Evolutionary conservation across 2,329 filamentous ascomycete species (phyloP).

Genomic region (Colletotrichum camelliae): DNA sequence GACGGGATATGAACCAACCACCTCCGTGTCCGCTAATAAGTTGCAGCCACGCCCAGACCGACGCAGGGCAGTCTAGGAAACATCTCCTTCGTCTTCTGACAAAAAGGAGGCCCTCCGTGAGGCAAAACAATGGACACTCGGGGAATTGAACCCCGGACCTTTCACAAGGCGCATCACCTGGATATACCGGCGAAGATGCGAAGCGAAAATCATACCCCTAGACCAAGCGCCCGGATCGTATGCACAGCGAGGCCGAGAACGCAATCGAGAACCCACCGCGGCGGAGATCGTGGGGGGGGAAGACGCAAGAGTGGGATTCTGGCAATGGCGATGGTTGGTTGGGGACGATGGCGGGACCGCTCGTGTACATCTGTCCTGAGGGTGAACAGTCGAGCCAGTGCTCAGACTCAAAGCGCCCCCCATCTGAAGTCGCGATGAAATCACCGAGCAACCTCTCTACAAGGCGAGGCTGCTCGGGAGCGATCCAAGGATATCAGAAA

Average conservation of each 20-base stretch:
- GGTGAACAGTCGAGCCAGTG: not conserved
- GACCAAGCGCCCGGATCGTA: not conserved
- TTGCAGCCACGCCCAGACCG: not conserved
- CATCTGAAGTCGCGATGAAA: not conserved
- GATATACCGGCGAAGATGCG: not conserved
- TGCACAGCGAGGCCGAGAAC: not conserved
- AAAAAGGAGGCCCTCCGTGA: not conserved
- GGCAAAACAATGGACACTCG: not conserved
- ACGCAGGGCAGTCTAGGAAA: not conserved
- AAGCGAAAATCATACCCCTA: slow-evolving; percentile 7
- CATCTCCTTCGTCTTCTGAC: not conserved
- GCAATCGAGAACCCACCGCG: not conserved
- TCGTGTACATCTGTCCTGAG: not conserved
- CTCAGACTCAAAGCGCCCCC: not conserved
- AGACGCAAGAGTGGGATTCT: not conserved
- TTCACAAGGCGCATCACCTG: not conserved
- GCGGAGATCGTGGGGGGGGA: not conserved
- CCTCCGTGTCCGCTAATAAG: not conserved
- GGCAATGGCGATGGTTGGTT: not conserved
- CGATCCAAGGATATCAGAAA: not conserved
- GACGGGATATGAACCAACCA: not conserved
- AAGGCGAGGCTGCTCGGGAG: not conserved
- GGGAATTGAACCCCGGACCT: slow-evolving; percentile 5
- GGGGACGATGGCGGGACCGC: not conserved
- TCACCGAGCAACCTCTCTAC: not conserved